A percentile compares a stretch with the other conserved stretches of the same genome.
These are phyloP conservation scores for Huntiella decipiens DNA, from an alignment of 2,329 filamentous ascomycete genomes.

Conservation along the genomic window DNA sequence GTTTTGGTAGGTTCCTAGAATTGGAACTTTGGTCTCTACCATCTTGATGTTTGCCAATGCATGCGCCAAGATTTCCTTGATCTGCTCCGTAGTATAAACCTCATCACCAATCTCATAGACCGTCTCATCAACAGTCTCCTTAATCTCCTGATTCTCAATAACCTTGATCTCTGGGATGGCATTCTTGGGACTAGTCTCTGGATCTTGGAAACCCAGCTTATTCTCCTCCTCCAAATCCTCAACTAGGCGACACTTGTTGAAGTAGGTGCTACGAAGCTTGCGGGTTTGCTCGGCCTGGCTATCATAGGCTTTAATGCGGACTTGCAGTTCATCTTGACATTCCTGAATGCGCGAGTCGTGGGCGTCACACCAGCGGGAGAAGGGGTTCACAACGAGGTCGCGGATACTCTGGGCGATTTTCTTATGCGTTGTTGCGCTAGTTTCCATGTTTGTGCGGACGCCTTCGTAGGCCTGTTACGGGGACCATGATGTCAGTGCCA, in stretches of 20 bases:
- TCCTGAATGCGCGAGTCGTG: constrained; percentile 82
- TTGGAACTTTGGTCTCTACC: constrained; percentile 84
- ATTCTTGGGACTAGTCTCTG: constrained; percentile 49
- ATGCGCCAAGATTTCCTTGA: constrained; percentile 76
- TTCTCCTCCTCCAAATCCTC: constrained; percentile 98
- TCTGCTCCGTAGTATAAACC: constrained; percentile 62
- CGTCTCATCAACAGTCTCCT: constrained; percentile 56
- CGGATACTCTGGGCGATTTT: constrained; percentile 95
- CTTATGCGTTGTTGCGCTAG: constrained; percentile 72
- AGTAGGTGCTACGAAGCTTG: constrained; percentile 89
- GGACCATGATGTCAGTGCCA: background rate
- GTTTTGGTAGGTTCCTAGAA: constrained; percentile 86
- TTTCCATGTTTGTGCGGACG: constrained; percentile 78
- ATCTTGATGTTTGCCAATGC: constrained; percentile 76
- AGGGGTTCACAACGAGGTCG: constrained; percentile 85
- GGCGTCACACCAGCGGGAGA: constrained; percentile 88
- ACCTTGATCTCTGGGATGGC: constrained; percentile 76
- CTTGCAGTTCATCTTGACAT: constrained; percentile 85
- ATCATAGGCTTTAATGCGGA: constrained; percentile 79
- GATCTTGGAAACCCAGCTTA: constrained; percentile 90
- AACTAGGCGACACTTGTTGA: constrained; percentile 93
- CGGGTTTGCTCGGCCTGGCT: constrained; percentile 77
- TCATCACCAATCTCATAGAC: constrained; percentile 81
- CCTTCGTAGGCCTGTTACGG: constrained; percentile 67
- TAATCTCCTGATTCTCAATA: constrained; percentile 43